Evolutionary conservation across 306 rosid species (phyloP), one percentile per base, ranked within the genome.

Genomic region (Phaseolus lunatus): DNA sequence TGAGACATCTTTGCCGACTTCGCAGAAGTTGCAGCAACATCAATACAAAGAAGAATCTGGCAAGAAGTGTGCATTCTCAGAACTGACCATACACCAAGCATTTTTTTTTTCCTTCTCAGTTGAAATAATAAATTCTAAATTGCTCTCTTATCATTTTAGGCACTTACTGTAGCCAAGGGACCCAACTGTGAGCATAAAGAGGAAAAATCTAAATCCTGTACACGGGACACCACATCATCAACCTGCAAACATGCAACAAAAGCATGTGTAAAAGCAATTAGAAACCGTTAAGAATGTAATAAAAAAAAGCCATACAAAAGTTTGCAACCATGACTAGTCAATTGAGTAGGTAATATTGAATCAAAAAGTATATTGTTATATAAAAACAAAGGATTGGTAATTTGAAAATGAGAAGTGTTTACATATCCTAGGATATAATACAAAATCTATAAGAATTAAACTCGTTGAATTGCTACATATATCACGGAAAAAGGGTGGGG

Each of bases 11-110:
- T 78, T 84, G 93, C 90, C 68, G 93, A 87, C 87, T 85, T 86
- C 10, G 97, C 95, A 72, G 98, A 92, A 83, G 98, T 92, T 74
- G 96, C 88, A 56, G 98, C 98, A 79, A 89, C 89, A 70, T 95
- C 98, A 67, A 92, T 88, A 80, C 95, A 95, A 76, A 95, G 98
- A 88, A 95, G 98, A 90, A 95, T 92, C 98, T 95, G 85, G 35
- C 80, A 87, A 69, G 75, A 84, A 81, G 88, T 47, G 59, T 67
- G 72, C 66, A 70, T 48, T 78, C 48, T 85, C 84, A 85, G 78
- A 85, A 73, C 72, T 76, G 50, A 82, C 78, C 44, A 80, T 72
- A 50, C 64, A 57, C 58, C 39, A 78, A 62, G 74, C 35, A 73
- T 26, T 49, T 26, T 76, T 49, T 26, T 76, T 52, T 19, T 20